A percentile compares a stretch with the other conserved stretches of the same genome.
Evolutionary conservation across 345 rosid genomes (phyloP).

Genomic region (Populus simonii): DNA sequence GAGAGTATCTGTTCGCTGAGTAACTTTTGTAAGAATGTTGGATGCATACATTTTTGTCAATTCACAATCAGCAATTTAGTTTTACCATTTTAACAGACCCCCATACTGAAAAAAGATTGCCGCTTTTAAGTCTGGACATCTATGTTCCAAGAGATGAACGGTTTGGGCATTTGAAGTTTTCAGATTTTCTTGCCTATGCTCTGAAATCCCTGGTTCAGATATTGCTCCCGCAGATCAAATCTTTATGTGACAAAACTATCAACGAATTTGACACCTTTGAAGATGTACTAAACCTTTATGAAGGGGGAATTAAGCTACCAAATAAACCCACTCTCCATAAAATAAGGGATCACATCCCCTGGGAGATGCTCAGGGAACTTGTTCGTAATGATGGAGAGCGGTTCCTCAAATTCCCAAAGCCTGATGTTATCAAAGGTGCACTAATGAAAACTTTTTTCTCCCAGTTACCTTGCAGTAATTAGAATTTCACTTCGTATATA

Average conservation of each 20-base stretch:
- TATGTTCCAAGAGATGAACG: slow-evolving; percentile 92
- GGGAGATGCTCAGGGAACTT: slow-evolving; percentile 88
- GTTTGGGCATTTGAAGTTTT: slow-evolving; percentile 71
- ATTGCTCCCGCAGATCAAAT: slow-evolving; percentile 56
- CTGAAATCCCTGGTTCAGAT: slow-evolving; percentile 67
- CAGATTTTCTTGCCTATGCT: slow-evolving; percentile 82
- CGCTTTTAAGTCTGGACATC: slow-evolving; percentile 61
- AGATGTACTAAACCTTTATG: slow-evolving; percentile 66
- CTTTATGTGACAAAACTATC: slow-evolving; percentile 67
- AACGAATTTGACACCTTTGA: slow-evolving; percentile 79
- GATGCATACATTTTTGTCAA: background rate
- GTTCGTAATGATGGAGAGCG: slow-evolving; percentile 73
- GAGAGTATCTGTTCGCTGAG: background rate
- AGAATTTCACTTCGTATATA: background rate
- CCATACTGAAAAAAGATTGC: slow-evolving; percentile 59
- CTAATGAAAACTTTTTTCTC: background rate
- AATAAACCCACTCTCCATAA: slow-evolving; percentile 28
- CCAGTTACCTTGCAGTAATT: background rate
- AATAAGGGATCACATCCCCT: slow-evolving; percentile 64
- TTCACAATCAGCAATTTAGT: slow-evolving; percentile 8
- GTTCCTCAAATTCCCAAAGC: slow-evolving; percentile 68
- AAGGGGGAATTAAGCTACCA: slow-evolving; percentile 57
- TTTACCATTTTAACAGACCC: slow-evolving; percentile 44
- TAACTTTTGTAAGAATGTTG: background rate
- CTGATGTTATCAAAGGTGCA: slow-evolving; percentile 81